Percentiles rank a stretch among this genome's conserved stretches.
Conservation (phyloP, 2,329 filamentous ascomycete genomes). For the Sporothrix pseudoabietina region DNA sequence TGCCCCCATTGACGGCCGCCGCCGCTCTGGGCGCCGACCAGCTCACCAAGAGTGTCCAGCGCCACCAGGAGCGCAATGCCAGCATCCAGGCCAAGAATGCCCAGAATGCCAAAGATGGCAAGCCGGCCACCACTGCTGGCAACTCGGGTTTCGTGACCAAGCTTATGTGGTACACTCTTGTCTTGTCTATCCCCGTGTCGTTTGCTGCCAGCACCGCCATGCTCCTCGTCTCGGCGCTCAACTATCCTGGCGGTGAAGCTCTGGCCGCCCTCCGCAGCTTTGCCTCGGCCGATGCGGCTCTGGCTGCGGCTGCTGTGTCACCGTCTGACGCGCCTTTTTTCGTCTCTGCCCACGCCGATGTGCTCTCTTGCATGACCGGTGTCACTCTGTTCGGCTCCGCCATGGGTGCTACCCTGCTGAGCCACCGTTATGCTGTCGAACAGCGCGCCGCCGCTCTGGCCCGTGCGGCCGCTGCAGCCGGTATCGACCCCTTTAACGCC, state of each 20-base stretch:
- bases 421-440: conserved; percentile 2
- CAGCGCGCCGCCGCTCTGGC: conserved; percentile 13
- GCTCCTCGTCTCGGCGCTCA: conserved; percentile 79
- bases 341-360: conserved; percentile 62
- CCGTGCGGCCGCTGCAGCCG: background rate
- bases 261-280: conserved; percentile 56
- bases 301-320: background rate
- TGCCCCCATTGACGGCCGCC: conserved; percentile 77
- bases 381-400: conserved; percentile 65
- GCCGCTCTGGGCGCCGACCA: conserved; percentile 73
- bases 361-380: conserved; percentile 70
- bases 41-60: conserved; percentile 54
- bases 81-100: background rate
- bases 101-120: background rate
- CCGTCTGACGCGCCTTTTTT: conserved; percentile 38
- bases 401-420: conserved; percentile 32
- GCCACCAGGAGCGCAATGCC: conserved; percentile 16
- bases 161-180: conserved; percentile 50
- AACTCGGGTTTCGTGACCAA: conserved; percentile 47
- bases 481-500: conserved; percentile 31
- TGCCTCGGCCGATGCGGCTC: conserved; percentile 38
- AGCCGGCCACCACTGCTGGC: background rate
- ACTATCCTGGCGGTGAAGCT: conserved; percentile 90
- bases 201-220: conserved; percentile 65
- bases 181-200: conserved; percentile 63